Percentiles rank a stretch among this genome's conserved stretches.
phyloP scores from a whole-genome alignment of 768 basidiomycete genomes.

The Pulveroboletus sp. region DNA sequence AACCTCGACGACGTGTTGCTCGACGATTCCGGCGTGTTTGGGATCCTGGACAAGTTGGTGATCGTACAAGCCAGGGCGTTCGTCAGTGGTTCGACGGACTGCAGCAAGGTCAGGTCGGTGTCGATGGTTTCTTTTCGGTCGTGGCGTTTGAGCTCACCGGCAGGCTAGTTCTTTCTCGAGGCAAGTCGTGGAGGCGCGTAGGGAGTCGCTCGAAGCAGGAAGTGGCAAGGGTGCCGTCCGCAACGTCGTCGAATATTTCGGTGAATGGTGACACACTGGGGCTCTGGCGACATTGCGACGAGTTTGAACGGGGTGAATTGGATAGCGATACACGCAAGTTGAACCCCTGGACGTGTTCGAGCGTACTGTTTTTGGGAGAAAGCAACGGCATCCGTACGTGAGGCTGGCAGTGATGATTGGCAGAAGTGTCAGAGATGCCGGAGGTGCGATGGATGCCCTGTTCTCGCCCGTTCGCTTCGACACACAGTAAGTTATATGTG shows the following conservation, averaged over 20 bases:
- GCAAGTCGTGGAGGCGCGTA: conserved; percentile 46
- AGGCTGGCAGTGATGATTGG: too few relatives aligned
- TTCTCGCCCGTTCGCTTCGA: too few relatives aligned
- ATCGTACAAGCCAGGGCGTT: conserved; percentile 47
- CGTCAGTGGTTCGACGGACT: conserved; percentile 45
- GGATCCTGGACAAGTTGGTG: conserved; percentile 56
- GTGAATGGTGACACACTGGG: conserved; percentile 31
- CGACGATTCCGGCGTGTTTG: conserved; percentile 47
- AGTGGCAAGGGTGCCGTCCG: conserved; percentile 18
- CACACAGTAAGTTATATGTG: too few relatives aligned
- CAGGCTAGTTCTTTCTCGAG: conserved; percentile 46
- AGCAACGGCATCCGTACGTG: too few relatives aligned
- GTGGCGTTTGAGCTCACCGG: not conserved
- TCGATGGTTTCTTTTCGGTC: too few relatives aligned
- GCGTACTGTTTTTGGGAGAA: too few relatives aligned
- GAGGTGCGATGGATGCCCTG: too few relatives aligned
- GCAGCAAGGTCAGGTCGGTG: conserved; percentile 45
- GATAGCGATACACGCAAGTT: too few relatives aligned
- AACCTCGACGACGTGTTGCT: conserved; percentile 31
- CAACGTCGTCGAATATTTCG: conserved; percentile 46
- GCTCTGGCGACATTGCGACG: too few relatives aligned
- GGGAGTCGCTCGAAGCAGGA: conserved; percentile 17
- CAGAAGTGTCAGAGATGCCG: too few relatives aligned
- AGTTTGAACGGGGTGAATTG: too few relatives aligned
- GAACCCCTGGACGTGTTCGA: too few relatives aligned